Evolutionary conservation across 768 basidiomycete species (phyloP).

Genomic region (Chalciporus chontae): DNA sequence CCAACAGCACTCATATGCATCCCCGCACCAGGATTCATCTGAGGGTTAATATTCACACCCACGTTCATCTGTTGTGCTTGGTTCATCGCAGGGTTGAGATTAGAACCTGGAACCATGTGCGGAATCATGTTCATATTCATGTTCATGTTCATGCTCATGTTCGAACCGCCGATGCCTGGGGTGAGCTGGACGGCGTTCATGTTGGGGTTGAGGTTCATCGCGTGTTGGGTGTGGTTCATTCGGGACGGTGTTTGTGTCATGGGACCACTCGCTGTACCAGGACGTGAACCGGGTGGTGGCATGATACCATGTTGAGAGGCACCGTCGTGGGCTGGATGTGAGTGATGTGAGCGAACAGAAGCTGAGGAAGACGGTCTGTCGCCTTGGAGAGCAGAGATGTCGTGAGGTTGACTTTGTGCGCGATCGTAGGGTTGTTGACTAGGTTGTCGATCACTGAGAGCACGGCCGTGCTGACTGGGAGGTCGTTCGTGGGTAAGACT

Average conservation of each 20-base stretch:
- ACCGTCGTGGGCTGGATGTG: slow-evolving; percentile 20
- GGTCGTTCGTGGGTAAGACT: slow-evolving; percentile 23
- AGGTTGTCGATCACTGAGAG: slow-evolving; percentile 15
- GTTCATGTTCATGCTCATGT: slow-evolving; percentile 19
- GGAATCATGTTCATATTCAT: slow-evolving; percentile 15
- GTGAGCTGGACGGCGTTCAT: not conserved
- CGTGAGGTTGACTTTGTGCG: slow-evolving; percentile 21
- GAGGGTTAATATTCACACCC: slow-evolving; percentile 7
- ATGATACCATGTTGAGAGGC: slow-evolving; percentile 15
- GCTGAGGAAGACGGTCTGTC: slow-evolving; percentile 29
- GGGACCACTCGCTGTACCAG: slow-evolving; percentile 23
- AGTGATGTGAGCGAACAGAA: slow-evolving; percentile 28
- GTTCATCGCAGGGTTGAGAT: slow-evolving; percentile 13
- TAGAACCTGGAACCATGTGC: slow-evolving; percentile 8
- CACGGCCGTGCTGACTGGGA: slow-evolving; percentile 22
- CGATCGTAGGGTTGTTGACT: slow-evolving; percentile 25
- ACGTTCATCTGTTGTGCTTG: slow-evolving; percentile 22
- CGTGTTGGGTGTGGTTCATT: slow-evolving; percentile 22
- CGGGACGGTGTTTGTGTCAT: slow-evolving; percentile 17
- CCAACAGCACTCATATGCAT: slow-evolving; percentile 16
- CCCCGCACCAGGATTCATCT: slow-evolving; percentile 11
- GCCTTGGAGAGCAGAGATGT: slow-evolving; percentile 12
- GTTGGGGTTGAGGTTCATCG: not conserved
- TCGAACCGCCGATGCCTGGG: not conserved
- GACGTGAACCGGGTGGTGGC: slow-evolving; percentile 25